A percentile compares a stretch with the other conserved stretches of the same genome.
Conservation (phyloP, 495 filamentous ascomycete species). For the Tuber umbilicatum region DNA sequence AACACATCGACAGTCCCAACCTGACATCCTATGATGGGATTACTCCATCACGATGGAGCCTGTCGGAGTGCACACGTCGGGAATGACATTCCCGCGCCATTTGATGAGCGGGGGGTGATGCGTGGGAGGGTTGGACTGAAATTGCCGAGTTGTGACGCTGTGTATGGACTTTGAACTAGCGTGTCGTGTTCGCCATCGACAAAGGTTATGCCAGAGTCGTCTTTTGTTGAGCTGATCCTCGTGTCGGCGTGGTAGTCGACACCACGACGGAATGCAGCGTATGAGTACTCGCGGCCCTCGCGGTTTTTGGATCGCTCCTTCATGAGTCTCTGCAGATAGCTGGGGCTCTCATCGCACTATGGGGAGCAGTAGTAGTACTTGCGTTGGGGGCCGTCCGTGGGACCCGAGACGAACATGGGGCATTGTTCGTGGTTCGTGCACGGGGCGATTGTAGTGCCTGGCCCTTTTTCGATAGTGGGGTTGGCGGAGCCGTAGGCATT, state of each 20-base stretch:
- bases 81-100: constrained; percentile 72
- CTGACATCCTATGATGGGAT: no score
- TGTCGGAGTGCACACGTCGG: constrained; percentile 83
- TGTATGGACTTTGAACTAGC: constrained; percentile 39
- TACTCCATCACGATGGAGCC: no score
- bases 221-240: constrained; percentile 9
- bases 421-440: no score
- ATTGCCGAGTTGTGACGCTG: constrained; percentile 36
- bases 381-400: constrained; percentile 59
- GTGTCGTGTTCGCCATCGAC: background rate
- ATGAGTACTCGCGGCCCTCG: constrained; percentile 83
- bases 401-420: constrained; percentile 54
- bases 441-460: no score
- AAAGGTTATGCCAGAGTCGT: constrained; percentile 33
- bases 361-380: constrained; percentile 86
- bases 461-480: no score
- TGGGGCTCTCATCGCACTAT: constrained; percentile 78
- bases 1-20: no score
- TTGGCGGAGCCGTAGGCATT: no score
- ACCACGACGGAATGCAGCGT: constrained; percentile 76
- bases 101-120: constrained; percentile 67
- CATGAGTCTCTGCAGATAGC: constrained; percentile 72
- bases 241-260: constrained; percentile 45
- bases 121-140: constrained; percentile 68
- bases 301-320: constrained; percentile 63